Conservation (phyloP, 2,329 filamentous ascomycete species). For the Lasiodiplodia theobromae region DNA sequence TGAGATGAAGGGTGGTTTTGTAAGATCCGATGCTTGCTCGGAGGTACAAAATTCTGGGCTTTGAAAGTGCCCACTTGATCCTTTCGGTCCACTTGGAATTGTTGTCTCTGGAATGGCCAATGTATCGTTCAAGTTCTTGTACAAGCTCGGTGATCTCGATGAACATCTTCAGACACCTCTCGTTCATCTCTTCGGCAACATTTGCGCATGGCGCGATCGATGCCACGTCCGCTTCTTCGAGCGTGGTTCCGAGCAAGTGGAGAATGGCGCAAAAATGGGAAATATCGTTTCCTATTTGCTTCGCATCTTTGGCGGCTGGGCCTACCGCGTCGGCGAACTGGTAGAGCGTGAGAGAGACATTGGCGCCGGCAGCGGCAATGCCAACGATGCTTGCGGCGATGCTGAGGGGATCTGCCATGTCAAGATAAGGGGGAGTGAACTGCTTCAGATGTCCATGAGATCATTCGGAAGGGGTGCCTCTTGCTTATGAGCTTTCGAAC, state of each 20-base stretch:
- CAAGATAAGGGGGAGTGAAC: too few species aligned
- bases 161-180: background rate
- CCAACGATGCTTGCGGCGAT: background rate
- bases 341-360: background rate
- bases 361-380: background rate
- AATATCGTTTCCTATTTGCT: background rate
- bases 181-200: background rate
- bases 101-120: background rate
- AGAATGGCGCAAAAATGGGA: background rate
- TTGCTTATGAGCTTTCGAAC: background rate
- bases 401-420: conserved; percentile 1
- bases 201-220: background rate
- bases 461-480: too few species aligned
- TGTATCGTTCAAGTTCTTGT: background rate
- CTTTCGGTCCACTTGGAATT: background rate
- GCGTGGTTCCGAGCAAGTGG: background rate
- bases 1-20: background rate
- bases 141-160: background rate
- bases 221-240: background rate
- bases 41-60: background rate
- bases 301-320: background rate
- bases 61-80: background rate
- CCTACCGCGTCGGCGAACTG: background rate
- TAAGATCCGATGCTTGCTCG: background rate
- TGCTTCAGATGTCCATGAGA: background rate